Base-by-base conservation (phyloP, 2,329 filamentous ascomycete species). In the Fusarium sp. region DNA sequence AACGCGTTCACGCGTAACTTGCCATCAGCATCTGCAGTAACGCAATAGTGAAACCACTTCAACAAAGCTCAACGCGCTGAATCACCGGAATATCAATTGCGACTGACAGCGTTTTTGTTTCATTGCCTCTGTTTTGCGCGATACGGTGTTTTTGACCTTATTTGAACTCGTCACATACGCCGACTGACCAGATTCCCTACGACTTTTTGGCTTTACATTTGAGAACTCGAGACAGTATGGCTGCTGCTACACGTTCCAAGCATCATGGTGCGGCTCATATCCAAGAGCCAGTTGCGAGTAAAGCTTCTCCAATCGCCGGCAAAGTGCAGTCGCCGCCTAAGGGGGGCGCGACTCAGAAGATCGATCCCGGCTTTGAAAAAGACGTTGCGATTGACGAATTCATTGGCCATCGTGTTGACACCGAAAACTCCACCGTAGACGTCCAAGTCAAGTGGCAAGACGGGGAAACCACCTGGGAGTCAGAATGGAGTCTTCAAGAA, bases 401-500 rank as follows among this genome's bases (percentile, higher is more conserved):
- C 54, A 43, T 66, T 13, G 16, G 33, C 11, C 74, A 78, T 28
- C 73, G 74, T 23, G 63, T 78, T 21, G 76, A 78, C 44, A 35
- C 64, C 21, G 47, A 66, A 15, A 75, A 68, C 23, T 62, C 76
- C 35, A 78, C 75, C 16, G 74, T 78, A 7, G 75, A 77, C 13
- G 76, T 78, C 21, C 47, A 54, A 23, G 76, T 78, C 40, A 56
- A 52, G 25, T 78, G 75, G 75, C 74, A 50, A 9, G 67, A 66
- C 18, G 76, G 76, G 47, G 76, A 78, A 42, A 64, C 60, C 13
- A 72, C 74, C 5, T 78, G 76, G 76, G 76, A 78, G 57, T 35
- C 75, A 6, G 76, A 78, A 71, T 78, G 75, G 74, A 76, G 69
- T 56, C 58, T 78, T 3, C 75, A 78, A 64, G 64, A 74, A 28